phyloP scores from a whole-genome alignment of 257 asterid species.

The Catharanthus roseus region DNA sequence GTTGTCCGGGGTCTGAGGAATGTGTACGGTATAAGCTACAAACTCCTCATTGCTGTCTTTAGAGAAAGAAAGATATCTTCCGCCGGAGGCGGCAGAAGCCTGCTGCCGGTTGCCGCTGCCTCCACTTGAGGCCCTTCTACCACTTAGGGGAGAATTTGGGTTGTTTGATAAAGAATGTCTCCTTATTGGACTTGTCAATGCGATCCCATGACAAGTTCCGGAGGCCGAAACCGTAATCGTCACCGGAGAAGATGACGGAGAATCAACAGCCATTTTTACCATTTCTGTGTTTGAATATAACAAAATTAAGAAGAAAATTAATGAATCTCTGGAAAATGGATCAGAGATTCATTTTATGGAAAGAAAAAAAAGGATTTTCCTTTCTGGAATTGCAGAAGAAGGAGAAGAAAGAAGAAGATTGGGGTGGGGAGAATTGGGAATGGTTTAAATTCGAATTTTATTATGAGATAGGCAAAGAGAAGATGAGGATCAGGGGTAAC shows the following conservation, averaged over 20 bases:
- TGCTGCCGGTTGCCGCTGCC: slow-evolving; percentile 40
- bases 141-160: slow-evolving; percentile 53
- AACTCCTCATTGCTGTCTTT: slow-evolving; percentile 70
- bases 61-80: slow-evolving; percentile 59
- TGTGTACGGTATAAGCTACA: slow-evolving; percentile 83
- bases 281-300: slow-evolving; percentile 19
- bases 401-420: background rate
- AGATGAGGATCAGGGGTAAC: slow-evolving; percentile 30
- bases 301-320: slow-evolving; percentile 10
- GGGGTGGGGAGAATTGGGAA: background rate
- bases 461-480: slow-evolving; percentile 14
- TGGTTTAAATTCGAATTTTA: slow-evolving; percentile 42
- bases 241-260: slow-evolving; percentile 77
- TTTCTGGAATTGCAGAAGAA: background rate
- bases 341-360: slow-evolving; percentile 6
- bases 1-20: slow-evolving; percentile 83
- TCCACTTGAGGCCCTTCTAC: slow-evolving; percentile 19
- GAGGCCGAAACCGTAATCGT: slow-evolving; percentile 74
- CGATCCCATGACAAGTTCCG: slow-evolving; percentile 50
- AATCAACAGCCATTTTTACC: slow-evolving; percentile 56
- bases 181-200: slow-evolving; percentile 67
- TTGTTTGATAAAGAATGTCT: slow-evolving; percentile 67
- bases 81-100: slow-evolving; percentile 32
- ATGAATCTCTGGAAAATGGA: background rate
- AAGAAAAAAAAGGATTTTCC: background rate